Conservation (phyloP, 2,329 filamentous ascomycete genomes). For the Mycosphaerella arachidis region DNA sequence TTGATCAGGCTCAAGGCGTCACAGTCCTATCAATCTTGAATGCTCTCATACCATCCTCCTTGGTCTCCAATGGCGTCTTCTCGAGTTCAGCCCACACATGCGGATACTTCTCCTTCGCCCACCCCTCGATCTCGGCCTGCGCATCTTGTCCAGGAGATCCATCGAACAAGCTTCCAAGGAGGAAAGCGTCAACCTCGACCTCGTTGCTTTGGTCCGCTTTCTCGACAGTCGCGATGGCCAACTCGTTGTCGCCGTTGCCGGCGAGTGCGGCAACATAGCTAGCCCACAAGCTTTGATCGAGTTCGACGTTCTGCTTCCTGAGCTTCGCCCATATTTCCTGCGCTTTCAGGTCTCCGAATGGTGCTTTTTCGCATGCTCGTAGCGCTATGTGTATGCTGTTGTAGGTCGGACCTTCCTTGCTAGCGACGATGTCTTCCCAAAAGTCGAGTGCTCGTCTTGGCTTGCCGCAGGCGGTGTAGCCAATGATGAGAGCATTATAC, state of each 20-base stretch:
- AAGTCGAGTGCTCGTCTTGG: slow-evolving; percentile 66
- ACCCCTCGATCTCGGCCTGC: slow-evolving; percentile 67
- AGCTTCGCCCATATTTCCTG: slow-evolving; percentile 66
- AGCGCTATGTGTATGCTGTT: slow-evolving; percentile 77
- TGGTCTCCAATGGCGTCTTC: slow-evolving; percentile 40
- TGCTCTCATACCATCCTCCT: slow-evolving; percentile 13
- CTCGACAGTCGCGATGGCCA: slow-evolving; percentile 62
- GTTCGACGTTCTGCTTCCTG: slow-evolving; percentile 68
- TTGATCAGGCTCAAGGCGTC: slow-evolving; percentile 14
- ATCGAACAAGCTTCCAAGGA: slow-evolving; percentile 78
- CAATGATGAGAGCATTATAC: slow-evolving; percentile 81
- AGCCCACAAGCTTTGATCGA: slow-evolving; percentile 68
- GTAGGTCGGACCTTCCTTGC: slow-evolving; percentile 80
- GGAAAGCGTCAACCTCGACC: slow-evolving; percentile 61
- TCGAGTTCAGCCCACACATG: slow-evolving; percentile 64
- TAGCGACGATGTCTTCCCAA: slow-evolving; percentile 79
- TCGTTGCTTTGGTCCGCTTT: slow-evolving; percentile 64
- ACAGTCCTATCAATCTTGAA: slow-evolving; percentile 27
- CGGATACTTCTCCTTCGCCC: slow-evolving; percentile 66
- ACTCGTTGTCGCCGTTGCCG: slow-evolving; percentile 65
- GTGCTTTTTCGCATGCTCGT: slow-evolving; percentile 64
- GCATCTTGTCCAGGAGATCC: slow-evolving; percentile 56
- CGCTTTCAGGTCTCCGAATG: slow-evolving; percentile 43
- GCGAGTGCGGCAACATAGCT: slow-evolving; percentile 74
- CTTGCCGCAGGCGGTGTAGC: slow-evolving; percentile 67